A percentile compares a stretch with the other conserved stretches of the same genome.
phyloP scores from a whole-genome alignment of 2,329 filamentous ascomycete species.

The Exophiala bonariae region DNA sequence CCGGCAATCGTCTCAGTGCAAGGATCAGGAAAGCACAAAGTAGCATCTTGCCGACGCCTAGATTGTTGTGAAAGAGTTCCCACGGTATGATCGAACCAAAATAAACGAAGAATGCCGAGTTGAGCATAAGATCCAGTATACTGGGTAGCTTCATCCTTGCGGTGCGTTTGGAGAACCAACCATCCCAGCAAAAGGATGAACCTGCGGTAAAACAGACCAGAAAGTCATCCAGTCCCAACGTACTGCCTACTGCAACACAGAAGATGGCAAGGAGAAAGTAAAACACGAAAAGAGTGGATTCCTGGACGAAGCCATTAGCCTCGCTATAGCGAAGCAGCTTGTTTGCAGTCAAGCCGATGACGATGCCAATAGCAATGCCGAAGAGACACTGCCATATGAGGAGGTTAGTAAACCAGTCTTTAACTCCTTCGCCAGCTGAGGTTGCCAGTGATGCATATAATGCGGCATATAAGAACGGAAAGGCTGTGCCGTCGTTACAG shows the following conservation, averaged over 20 bases:
- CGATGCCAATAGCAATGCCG: conserved; percentile 48
- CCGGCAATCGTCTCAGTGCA: conserved; percentile 53
- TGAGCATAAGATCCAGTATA: conserved; percentile 56
- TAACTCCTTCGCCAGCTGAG: conserved; percentile 41
- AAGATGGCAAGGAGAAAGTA: conserved; percentile 57
- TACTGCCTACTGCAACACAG: conserved; percentile 52
- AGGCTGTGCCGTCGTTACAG: conserved; percentile 56
- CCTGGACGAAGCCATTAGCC: conserved; percentile 46
- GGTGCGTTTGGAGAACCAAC: conserved; percentile 52
- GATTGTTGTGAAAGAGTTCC: conserved; percentile 38
- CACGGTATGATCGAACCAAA: conserved; percentile 58
- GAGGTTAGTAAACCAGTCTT: conserved; percentile 55
- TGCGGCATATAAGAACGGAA: conserved; percentile 58
- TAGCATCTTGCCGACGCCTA: conserved; percentile 44
- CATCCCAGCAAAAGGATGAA: conserved; percentile 55
- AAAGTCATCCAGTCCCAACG: conserved; percentile 56
- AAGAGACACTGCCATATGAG: conserved; percentile 56
- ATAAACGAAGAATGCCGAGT: conserved; percentile 57
- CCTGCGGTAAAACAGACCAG: conserved; percentile 58
- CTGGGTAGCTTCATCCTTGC: conserved; percentile 47
- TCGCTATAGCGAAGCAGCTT: conserved; percentile 50
- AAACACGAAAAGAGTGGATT: conserved; percentile 54
- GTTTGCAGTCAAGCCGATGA: conserved; percentile 51
- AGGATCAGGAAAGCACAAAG: conserved; percentile 50
- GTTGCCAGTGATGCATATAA: conserved; percentile 45